Evolutionary conservation across 2,329 filamentous ascomycete species (phyloP).

Genomic region (Exserohilum rostratum): DNA sequence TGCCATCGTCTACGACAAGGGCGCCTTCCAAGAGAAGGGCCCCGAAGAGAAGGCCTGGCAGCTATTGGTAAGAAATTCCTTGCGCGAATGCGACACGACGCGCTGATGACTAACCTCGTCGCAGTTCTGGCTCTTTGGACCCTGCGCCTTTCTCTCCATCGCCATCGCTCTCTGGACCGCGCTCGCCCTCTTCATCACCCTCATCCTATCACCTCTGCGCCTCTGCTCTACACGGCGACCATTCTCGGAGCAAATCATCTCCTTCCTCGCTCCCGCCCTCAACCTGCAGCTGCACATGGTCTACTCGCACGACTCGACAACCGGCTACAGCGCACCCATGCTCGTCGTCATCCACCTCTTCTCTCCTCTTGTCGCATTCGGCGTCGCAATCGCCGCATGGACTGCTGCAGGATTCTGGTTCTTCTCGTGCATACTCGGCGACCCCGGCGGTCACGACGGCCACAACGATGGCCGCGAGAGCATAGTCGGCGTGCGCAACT

Average conservation of each 20-base stretch:
- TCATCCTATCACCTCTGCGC: conserved; percentile 60
- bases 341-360: conserved; percentile 61
- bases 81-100: neutral
- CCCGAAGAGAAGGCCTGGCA: conserved; percentile 54
- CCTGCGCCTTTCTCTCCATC: conserved; percentile 62
- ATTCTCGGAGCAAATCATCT: conserved; percentile 58
- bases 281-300: conserved; percentile 58
- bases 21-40: conserved; percentile 46
- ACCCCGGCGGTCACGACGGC: conserved; percentile 64
- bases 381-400: conserved; percentile 63
- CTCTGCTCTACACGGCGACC: conserved; percentile 58
- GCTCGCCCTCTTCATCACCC: conserved; percentile 54
- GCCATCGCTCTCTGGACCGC: conserved; percentile 61
- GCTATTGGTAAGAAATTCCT: conserved; percentile 45
- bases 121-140: conserved; percentile 60
- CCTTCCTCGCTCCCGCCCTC: conserved; percentile 60
- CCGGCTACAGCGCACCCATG: conserved; percentile 49
- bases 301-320: conserved; percentile 50
- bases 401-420: conserved; percentile 67
- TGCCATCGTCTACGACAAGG: conserved; percentile 41
- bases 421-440: conserved; percentile 65
- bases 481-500: conserved; percentile 62
- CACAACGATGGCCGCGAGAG: conserved; percentile 66
- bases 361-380: conserved; percentile 63
- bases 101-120: conserved; percentile 14